These are phyloP conservation scores for Globisporangium middletonii DNA, from an alignment of 352 stramenopile genomes.

Conservation along the genomic window DNA sequence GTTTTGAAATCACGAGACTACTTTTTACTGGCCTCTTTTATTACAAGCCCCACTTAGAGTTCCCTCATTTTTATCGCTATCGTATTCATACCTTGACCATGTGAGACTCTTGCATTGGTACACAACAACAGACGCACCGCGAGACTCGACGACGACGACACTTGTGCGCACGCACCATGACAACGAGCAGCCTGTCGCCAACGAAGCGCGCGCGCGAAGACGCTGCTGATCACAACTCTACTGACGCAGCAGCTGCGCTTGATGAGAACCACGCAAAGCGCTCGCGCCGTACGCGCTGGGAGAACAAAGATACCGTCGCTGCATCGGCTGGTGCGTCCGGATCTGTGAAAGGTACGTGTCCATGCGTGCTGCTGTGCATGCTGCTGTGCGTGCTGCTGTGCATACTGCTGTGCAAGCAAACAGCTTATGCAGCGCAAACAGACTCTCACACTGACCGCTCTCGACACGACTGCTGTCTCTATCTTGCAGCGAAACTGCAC, in stretches of 20 bases:
- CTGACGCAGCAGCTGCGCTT: not conserved
- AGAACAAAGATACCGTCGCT: constrained; percentile 3
- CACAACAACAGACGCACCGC: not conserved
- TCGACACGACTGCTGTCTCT: not conserved
- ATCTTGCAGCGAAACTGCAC: constrained; percentile 17
- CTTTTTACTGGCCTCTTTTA: too few relatives aligned
- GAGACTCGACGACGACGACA: not conserved
- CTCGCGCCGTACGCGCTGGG: constrained; percentile 14
- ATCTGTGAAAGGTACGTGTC: constrained; percentile 8
- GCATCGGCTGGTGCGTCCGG: not conserved
- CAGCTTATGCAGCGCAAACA: not conserved
- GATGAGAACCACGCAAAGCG: constrained; percentile 7
- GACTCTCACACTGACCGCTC: not conserved
- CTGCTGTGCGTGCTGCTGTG: not conserved
- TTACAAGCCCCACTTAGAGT: too few relatives aligned
- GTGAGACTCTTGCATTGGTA: too few relatives aligned
- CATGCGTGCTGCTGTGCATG: not conserved
- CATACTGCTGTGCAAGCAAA: not conserved
- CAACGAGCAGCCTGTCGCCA: constrained; percentile 10
- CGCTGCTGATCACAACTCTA: not conserved
- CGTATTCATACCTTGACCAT: too few relatives aligned
- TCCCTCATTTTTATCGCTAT: too few relatives aligned
- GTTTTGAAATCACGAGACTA: too few relatives aligned
- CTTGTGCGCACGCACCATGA: not conserved
- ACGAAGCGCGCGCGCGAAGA: constrained; percentile 10